phyloP scores from a whole-genome alignment of 208 protist species.

The Trypanosoma theileri region DNA sequence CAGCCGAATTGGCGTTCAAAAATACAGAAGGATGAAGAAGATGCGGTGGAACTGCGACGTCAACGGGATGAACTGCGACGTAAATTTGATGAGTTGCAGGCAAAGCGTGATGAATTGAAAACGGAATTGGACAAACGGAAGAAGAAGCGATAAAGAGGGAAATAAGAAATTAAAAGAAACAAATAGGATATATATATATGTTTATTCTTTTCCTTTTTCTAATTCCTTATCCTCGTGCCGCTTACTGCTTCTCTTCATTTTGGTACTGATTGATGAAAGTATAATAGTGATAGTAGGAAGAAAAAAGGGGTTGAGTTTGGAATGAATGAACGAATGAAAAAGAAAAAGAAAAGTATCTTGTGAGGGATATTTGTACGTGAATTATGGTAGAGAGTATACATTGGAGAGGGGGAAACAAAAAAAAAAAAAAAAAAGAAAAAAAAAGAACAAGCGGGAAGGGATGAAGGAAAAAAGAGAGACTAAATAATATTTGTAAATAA shows the following conservation, averaged over 20 bases:
- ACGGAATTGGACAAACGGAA: constrained; percentile 30
- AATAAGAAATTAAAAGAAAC: constrained; percentile 2
- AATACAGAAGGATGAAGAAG: constrained; percentile 12
- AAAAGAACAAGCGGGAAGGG: background rate
- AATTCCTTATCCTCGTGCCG: too few relatives aligned
- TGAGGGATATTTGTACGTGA: too few relatives aligned
- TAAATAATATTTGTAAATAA: too few relatives aligned
- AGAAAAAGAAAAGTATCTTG: too few relatives aligned
- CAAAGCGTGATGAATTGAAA: constrained; percentile 43
- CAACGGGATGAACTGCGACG: constrained; percentile 20
- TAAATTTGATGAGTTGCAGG: constrained; percentile 38
- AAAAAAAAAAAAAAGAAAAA: background rate
- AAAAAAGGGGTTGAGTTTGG: background rate
- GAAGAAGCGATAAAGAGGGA: constrained; percentile 31
- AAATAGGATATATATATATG: constrained; percentile 2
- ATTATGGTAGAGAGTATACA: background rate
- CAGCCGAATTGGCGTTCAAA: constrained; percentile 25
- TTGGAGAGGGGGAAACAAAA: background rate
- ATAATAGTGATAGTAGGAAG: background rate
- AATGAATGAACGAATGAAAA: background rate
- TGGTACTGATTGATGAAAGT: background rate
- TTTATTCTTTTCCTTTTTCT: background rate
- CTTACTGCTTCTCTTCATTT: too few relatives aligned
- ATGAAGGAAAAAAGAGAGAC: background rate
- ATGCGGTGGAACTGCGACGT: constrained; percentile 6